Evolutionary conservation across 495 filamentous ascomycete species (phyloP), one percentile per base, ranked within the genome.

Genomic region (Penicillium fimorum): DNA sequence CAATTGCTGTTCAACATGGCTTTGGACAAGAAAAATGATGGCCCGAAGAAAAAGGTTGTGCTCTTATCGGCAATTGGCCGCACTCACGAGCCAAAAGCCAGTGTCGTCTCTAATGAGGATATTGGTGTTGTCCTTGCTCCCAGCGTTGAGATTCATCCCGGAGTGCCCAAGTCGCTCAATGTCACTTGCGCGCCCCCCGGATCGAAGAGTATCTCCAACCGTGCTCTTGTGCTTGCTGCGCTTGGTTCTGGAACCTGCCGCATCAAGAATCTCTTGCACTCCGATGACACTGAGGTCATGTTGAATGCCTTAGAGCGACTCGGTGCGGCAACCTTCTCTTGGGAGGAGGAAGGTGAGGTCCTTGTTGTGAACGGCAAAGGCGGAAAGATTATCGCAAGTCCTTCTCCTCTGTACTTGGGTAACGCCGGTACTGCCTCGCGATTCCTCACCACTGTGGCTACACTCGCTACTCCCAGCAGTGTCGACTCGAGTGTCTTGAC

Each of bases 1-100:
- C 83, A 87, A 43, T 70, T 97, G 55, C 76, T 98, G 44, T 80
- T 85, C 55, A 93, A 95, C 68, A 98, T 98, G 94, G 92, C 86
- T 3, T 85, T 97, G 38, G 94, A 98, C 75, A 98, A 98, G 83
- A 98, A 98, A 82, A 98, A 98, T 53, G 88, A 96, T 32, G 94
- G 94, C 2, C 83, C 82, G 33, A 93, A 95, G 72, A 98, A 97
- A 80, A 96, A 95, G 74, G 87, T 98, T 52, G 94, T 96, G n/a
- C 82, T 99, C 7, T 83, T 99, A 20, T 91, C 91, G 0, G 87
- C 88, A 11, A 95, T 99, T 72, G 94, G 94, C 51, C 83, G 84
- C 60, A 92, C 91, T 11, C 73, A 92, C 59, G 94, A 97, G 71
- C 88, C 81, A 45, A 87, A 87, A 71, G 94, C 94, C 10, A 96